These are phyloP conservation scores for Cadophora malorum DNA, from an alignment of 2,329 filamentous ascomycete genomes.

Conservation along the genomic window DNA sequence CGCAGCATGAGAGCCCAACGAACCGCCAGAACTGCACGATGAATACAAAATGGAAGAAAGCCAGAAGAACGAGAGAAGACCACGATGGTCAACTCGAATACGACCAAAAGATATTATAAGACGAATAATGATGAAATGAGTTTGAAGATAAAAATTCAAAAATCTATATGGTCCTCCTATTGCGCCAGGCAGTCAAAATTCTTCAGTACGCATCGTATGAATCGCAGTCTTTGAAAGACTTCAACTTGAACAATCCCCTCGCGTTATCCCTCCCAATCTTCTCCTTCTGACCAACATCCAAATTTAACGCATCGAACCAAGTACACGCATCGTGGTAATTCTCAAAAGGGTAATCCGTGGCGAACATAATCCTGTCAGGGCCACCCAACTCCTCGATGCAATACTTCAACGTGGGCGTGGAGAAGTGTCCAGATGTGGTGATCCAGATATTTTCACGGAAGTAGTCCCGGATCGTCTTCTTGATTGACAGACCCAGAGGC, in stretches of 20 bases:
- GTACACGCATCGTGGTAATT: conserved; percentile 50
- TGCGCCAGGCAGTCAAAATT: not conserved
- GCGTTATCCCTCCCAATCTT: conserved; percentile 54
- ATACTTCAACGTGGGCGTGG: conserved; percentile 57
- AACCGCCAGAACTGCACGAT: too few relatives aligned
- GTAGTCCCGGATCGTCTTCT: conserved; percentile 57
- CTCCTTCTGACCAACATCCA: conserved; percentile 28
- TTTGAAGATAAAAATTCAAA: not conserved
- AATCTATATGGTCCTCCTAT: not conserved
- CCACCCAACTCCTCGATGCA: conserved; percentile 54
- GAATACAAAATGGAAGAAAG: too few relatives aligned
- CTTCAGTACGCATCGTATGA: conserved; percentile 1
- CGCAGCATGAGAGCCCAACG: too few relatives aligned
- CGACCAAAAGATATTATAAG: too few relatives aligned
- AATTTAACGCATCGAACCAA: conserved; percentile 47
- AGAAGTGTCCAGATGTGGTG: conserved; percentile 63
- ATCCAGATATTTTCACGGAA: conserved; percentile 62
- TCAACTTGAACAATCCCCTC: conserved; percentile 49
- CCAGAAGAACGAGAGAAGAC: too few relatives aligned
- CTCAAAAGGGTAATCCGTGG: conserved; percentile 61
- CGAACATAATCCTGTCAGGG: conserved; percentile 58
- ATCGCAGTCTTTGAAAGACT: conserved; percentile 35
- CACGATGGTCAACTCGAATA: too few relatives aligned
- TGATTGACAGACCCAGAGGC: conserved; percentile 44
- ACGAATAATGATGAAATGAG: not conserved